Evolutionary conservation across 495 filamentous ascomycete species (phyloP).

Genomic region (Daldinia decipiens): DNA sequence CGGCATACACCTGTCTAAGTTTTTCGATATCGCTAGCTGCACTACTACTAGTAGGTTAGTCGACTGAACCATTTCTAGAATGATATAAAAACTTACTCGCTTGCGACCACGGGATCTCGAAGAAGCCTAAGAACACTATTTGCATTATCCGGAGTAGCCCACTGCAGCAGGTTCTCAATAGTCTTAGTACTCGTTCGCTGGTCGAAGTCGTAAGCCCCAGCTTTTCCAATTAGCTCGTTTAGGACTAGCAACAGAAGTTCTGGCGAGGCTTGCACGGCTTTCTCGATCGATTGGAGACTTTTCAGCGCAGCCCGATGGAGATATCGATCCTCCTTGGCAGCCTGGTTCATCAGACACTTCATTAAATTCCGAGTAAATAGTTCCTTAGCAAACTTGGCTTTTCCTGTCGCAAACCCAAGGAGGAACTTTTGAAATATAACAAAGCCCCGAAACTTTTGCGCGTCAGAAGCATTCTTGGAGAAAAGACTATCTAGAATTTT

Average conservation of each 20-base stretch:
- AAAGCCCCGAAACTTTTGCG: conserved; percentile 92
- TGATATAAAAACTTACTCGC: conserved; percentile 41
- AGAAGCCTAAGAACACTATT: conserved; percentile 56
- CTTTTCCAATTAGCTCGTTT: conserved; percentile 69
- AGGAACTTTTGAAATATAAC: conserved; percentile 81
- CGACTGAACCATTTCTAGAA: not conserved
- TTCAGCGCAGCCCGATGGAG: conserved; percentile 83
- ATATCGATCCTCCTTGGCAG: conserved; percentile 82
- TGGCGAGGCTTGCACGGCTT: conserved; percentile 71
- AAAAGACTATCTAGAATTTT: conserved; percentile 76
- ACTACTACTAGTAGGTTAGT: conserved; percentile 35
- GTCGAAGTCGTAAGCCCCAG: conserved; percentile 84
- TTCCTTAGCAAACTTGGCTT: conserved; percentile 33
- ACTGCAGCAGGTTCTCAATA: conserved; percentile 75
- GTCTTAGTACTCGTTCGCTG: conserved; percentile 89
- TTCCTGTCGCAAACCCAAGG: conserved; percentile 54
- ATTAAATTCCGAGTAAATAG: conserved; percentile 87
- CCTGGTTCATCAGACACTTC: conserved; percentile 85
- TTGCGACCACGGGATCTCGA: conserved; percentile 48
- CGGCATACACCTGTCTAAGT: conserved; percentile 61
- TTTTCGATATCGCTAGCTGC: conserved; percentile 52
- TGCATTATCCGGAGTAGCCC: conserved; percentile 65
- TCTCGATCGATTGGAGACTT: conserved; percentile 72
- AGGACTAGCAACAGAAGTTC: conserved; percentile 68
- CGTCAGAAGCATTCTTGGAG: conserved; percentile 78